Evolutionary conservation across 2,329 filamentous ascomycete species (phyloP), one percentile per base, ranked within the genome.

Genomic region (Xylaria multiplex): DNA sequence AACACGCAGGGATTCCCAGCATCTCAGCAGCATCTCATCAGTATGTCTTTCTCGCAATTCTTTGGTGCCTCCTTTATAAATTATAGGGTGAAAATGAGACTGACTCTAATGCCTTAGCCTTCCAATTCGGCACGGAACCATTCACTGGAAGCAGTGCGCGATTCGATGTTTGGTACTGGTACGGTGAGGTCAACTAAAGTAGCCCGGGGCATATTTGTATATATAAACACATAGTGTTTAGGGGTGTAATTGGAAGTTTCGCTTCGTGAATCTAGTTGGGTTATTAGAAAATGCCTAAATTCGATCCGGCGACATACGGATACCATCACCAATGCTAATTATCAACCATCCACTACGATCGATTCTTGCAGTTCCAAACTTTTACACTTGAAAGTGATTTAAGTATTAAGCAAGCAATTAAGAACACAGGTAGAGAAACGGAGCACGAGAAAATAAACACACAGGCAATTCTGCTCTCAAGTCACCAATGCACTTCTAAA

Each of bases 131-230:
- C 6, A 24, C 67, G 13, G 67, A 69, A 27, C 42, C 65, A 9
- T 69, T 69, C 37, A 69, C 67, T 7, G 67, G 67, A 27, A 62
- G 19, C 8, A 64, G 61, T 48, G 61, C 62, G n/a, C 50, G 45
- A 35, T 69, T 69, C 14, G 46, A 69, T 27, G 46, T 50, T 42
- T 69, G 65, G 65, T 69, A 67, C 37, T 69, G 40, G 37, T 69
- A 69, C 42, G 59, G 8, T 24, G 58, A 65, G 40, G 49, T 69
- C 57, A 65, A 69, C 50, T 67, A 50, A 48, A 53, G 55, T 50
- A 32, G 40, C 13, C 19, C 6, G 19, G 13, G 2, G 30, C 7
- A 27, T 42, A 32, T 3, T 43, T 42, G 35, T 42, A 24, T n/a
- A 19, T 59, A 35, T 35, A 16, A 35, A 11, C n/a, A 27, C n/a